Percentiles rank a stretch among this genome's conserved stretches.
These are phyloP conservation scores for Trichoderma arundinaceum DNA, from an alignment of 2,329 filamentous ascomycete genomes.

Conservation along the genomic window DNA sequence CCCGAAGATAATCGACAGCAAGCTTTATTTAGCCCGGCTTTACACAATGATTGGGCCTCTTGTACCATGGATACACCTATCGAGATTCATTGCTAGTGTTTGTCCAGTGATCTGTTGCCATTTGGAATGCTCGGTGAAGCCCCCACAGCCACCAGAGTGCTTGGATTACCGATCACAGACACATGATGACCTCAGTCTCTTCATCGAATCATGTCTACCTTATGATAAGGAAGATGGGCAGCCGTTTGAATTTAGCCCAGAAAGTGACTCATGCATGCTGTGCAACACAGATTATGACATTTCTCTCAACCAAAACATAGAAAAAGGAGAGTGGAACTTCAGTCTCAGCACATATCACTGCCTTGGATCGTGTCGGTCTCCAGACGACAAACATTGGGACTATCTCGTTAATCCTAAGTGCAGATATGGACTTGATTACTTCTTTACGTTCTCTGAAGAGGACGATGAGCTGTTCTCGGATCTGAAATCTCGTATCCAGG, in stretches of 20 bases:
- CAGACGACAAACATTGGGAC: not conserved
- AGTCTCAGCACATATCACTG: not conserved
- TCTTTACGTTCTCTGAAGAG: too few relatives aligned
- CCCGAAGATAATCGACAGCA: not conserved
- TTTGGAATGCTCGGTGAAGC: not conserved
- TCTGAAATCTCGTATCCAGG: not conserved
- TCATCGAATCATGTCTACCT: not conserved
- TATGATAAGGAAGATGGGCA: not conserved
- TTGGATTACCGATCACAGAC: too few relatives aligned
- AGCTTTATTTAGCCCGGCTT: not conserved
- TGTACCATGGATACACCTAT: not conserved
- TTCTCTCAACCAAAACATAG: not conserved
- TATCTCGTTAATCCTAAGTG: not conserved
- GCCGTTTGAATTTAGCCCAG: not conserved
- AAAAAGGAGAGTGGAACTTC: not conserved
- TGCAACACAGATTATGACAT: conserved; percentile 13
- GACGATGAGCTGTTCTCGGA: too few relatives aligned
- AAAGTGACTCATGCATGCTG: not conserved
- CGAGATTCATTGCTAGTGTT: not conserved
- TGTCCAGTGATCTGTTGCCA: not conserved
- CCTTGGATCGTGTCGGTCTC: not conserved
- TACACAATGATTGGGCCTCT: not conserved
- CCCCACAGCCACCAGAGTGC: too few relatives aligned
- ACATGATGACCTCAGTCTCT: too few relatives aligned
- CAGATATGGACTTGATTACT: not conserved